A percentile compares a stretch with the other conserved stretches of the same genome.
These are phyloP conservation scores for Penicillium sp. DNA, from an alignment of 2,329 filamentous ascomycete species.

Conservation along the genomic window DNA sequence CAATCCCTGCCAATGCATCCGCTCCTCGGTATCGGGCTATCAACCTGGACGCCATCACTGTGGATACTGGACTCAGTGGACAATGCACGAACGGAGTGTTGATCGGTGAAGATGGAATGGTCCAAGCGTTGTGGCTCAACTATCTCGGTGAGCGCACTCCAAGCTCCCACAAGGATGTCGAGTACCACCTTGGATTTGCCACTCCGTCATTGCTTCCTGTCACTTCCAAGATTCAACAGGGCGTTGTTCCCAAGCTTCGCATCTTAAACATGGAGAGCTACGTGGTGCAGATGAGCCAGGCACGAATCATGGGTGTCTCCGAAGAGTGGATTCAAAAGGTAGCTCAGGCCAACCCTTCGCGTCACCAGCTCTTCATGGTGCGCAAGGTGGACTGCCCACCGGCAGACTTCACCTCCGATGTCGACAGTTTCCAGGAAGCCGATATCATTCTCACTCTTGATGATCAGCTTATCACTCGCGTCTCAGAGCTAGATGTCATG, in stretches of 20 bases:
- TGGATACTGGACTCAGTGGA: slow-evolving; percentile 87
- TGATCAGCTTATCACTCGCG: slow-evolving; percentile 87
- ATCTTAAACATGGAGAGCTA: slow-evolving; percentile 95
- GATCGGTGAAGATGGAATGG: slow-evolving; percentile 84
- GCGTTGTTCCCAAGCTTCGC: slow-evolving; percentile 76
- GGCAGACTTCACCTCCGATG: slow-evolving; percentile 45
- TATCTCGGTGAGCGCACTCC: slow-evolving; percentile 89
- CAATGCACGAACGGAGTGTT: slow-evolving; percentile 95
- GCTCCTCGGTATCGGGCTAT: slow-evolving; percentile 92
- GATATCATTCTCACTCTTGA: slow-evolving; percentile 93
- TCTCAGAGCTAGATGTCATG: slow-evolving; percentile 94
- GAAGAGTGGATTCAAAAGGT: slow-evolving; percentile 96
- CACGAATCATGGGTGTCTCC: slow-evolving; percentile 93
- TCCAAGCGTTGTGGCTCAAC: slow-evolving; percentile 94
- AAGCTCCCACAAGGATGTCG: slow-evolving; percentile 82
- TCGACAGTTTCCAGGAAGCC: slow-evolving; percentile 77
- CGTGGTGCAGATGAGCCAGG: slow-evolving; percentile 95
- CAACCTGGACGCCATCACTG: slow-evolving; percentile 95
- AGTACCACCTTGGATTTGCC: slow-evolving; percentile 92
- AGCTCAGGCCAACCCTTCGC: slow-evolving; percentile 82
- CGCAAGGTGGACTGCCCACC: slow-evolving; percentile 78
- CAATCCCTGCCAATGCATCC: slow-evolving; percentile 89
- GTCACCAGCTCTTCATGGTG: slow-evolving; percentile 98
- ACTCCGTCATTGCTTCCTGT: slow-evolving; percentile 88
- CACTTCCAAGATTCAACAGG: slow-evolving; percentile 81